These are phyloP conservation scores for Knoxia roxburghii DNA, from an alignment of 257 asterid species.

Conservation along the genomic window DNA sequence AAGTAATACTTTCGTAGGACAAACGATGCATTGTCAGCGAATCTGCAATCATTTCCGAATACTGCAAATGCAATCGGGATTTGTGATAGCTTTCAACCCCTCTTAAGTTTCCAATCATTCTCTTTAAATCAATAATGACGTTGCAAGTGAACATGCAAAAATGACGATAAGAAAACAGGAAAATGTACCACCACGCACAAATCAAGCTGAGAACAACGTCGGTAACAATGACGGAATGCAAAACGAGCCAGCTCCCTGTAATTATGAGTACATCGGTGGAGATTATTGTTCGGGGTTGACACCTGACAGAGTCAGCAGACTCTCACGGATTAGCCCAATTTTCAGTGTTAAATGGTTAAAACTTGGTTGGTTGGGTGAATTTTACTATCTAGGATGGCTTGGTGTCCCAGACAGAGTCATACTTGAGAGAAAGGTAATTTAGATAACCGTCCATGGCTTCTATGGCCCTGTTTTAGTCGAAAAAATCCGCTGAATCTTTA, in stretches of 20 bases:
- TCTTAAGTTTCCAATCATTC: too few species aligned
- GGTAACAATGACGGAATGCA: constrained; percentile 50
- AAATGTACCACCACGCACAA: constrained; percentile 82
- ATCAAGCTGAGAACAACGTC: constrained; percentile 38
- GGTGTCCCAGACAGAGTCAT: constrained; percentile 95
- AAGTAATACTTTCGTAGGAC: too few species aligned
- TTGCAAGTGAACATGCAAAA: constrained; percentile 23
- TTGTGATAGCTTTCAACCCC: too few species aligned
- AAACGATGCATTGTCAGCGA: too few species aligned
- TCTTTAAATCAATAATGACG: too few species aligned
- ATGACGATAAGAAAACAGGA: constrained; percentile 87
- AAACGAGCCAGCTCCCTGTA: constrained; percentile 60
- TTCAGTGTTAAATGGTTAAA: too few species aligned
- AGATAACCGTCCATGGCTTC: constrained; percentile 90
- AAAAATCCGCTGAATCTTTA: constrained; percentile 30
- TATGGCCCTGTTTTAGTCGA: constrained; percentile 75
- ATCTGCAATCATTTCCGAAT: too few species aligned
- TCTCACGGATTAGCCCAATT: too few species aligned
- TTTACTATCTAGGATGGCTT: constrained; percentile 68
- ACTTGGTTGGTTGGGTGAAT: too few species aligned
- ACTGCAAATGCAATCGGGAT: too few species aligned
- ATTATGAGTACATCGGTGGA: constrained; percentile 56
- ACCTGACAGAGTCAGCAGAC: constrained; percentile 36
- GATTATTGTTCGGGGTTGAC: constrained; percentile 93
- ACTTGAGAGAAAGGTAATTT: constrained; percentile 73